Base-by-base conservation (phyloP, 257 asterid genomes). In the Apocynum venetum region DNA sequence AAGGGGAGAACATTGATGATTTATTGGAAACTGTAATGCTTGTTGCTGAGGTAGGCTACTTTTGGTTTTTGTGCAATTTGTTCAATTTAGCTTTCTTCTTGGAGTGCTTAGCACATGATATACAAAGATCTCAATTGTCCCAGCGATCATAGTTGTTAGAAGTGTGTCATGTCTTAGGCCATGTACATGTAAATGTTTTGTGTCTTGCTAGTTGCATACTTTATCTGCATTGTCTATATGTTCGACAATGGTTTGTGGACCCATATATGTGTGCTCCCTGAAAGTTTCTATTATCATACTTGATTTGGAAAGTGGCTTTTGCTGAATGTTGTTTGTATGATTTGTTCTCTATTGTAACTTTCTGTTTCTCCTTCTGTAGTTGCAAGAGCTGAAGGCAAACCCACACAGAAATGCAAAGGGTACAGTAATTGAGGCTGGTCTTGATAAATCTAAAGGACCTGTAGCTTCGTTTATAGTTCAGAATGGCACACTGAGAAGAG, bases 351-450 rank as follows among this genome's bases (percentile, higher is more conserved):
- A 19, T 52, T 67, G 40, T 73, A 59, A 56, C 53, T 56, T 61
- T 68, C 57, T 68, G 59, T 56, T 46, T 19, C 74, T 14, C 36
- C 64, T 31, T 57, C 49, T 40, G 47, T 72, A 96, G 99, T 87
- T 96, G 89, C 99, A 96, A 90, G 98, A 93, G 84, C 85, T 94
- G 96, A 96, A 93, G 93, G 99, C 99, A 69, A 96, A 96, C 85
- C 98, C 98, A 31, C 86, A 91, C 74, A 88, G 97, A 84, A 89
- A 89, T 81, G 97, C 99, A 76, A 92, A 87, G 88, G 99, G 99
- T 72, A 91, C 98, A 47, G 96, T 90, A 71, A 93, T 96, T 73
- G 99, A 96, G 87, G 99, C 99, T 47, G 95, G 97, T 73, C 97
- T 93, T 52, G 97, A 93, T 87, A 96, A 96, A 87, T 87, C 98